phyloP scores from a whole-genome alignment of 1,284 basidiomycete species.

The Irpex rosettiformis region DNA sequence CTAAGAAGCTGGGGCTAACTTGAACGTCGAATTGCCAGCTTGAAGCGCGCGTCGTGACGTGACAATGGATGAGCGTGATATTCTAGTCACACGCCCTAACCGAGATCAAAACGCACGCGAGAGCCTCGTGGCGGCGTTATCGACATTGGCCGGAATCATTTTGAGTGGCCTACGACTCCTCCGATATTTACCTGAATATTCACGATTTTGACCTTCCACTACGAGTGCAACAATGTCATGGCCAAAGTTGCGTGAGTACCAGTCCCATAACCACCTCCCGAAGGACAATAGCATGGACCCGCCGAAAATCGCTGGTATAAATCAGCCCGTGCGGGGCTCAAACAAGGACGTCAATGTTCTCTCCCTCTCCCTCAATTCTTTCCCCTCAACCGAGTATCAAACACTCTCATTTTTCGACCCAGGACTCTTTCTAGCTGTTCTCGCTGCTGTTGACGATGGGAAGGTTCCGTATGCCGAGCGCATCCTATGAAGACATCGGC shows the following conservation, averaged over 20 bases:
- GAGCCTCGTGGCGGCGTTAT: neutral
- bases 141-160: too few species aligned
- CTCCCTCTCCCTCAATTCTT: neutral
- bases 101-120: neutral
- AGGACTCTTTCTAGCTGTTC: neutral
- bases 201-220: too few species aligned
- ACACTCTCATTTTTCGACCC: neutral
- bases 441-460: constrained; percentile 12
- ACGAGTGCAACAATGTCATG: too few species aligned
- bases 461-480: constrained; percentile 17
- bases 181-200: too few species aligned
- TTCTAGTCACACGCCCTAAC: neutral
- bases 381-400: neutral
- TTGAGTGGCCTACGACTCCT: too few species aligned
- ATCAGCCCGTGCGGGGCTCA: neutral
- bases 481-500: constrained; percentile 5
- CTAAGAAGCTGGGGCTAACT: too few species aligned
- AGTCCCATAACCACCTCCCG: too few species aligned
- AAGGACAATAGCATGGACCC: neutral
- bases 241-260: neutral
- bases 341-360: neutral
- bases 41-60: too few species aligned
- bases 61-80: neutral
- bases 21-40: too few species aligned
- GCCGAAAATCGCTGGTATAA: neutral